These are phyloP conservation scores for Xanthoconium purpureum DNA, from an alignment of 768 basidiomycete genomes.

Conservation along the genomic window DNA sequence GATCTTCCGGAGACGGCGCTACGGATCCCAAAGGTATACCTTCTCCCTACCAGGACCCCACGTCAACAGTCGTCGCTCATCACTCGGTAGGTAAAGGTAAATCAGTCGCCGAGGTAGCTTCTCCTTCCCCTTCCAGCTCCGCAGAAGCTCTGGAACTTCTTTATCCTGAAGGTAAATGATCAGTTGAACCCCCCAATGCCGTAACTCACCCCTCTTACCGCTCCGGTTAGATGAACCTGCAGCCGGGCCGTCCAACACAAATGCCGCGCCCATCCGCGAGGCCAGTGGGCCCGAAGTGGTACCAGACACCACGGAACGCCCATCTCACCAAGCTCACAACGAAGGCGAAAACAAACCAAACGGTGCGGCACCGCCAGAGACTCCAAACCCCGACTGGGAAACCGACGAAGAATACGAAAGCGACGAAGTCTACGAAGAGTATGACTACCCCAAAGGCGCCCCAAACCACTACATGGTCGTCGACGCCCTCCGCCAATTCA, in stretches of 20 bases:
- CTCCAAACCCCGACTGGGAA: not conserved
- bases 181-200: not conserved
- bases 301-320: not conserved
- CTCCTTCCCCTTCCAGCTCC: slow-evolving; percentile 6
- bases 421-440: not conserved
- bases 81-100: slow-evolving; percentile 6
- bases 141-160: slow-evolving; percentile 11
- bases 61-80: not conserved
- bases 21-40: slow-evolving; percentile 7
- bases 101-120: not conserved
- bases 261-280: not conserved
- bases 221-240: slow-evolving; percentile 8
- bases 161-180: slow-evolving; percentile 6
- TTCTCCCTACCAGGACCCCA: not conserved
- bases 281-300: not conserved
- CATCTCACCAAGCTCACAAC: not conserved
- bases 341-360: not conserved
- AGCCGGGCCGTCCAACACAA: not conserved
- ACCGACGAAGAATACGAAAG: slow-evolving; percentile 1
- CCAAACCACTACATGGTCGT: slow-evolving; percentile 25
- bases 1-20: not conserved
- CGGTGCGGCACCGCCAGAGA: not conserved
- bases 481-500: slow-evolving; percentile 29
- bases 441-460: slow-evolving; percentile 9
- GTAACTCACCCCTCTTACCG: not conserved